phyloP scores from a whole-genome alignment of 2,329 filamentous ascomycete genomes.

The Botrytis hyacinthi region DNA sequence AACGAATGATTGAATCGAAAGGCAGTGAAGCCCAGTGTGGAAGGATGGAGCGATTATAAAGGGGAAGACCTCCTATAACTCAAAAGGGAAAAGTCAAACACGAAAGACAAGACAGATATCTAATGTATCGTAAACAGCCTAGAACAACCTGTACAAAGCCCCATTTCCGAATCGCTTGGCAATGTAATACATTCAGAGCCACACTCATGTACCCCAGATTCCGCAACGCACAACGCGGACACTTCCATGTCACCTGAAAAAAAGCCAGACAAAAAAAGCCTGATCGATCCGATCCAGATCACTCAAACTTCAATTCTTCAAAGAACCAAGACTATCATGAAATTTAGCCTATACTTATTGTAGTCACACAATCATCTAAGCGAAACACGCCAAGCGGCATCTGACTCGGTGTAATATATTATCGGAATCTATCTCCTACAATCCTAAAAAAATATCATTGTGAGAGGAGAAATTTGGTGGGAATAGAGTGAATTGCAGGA shows the following conservation, averaged over 20 bases:
- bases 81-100: accelerated
- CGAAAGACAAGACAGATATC: background rate
- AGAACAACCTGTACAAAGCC: background rate
- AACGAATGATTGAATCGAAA: background rate
- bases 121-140: background rate
- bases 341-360: background rate
- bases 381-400: constrained; percentile 4
- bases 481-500: background rate
- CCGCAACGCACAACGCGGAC: background rate
- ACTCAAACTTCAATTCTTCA: background rate
- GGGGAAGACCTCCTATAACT: too few species aligned
- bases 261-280: background rate
- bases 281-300: background rate
- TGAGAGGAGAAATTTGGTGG: background rate
- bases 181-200: background rate
- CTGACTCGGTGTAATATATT: background rate
- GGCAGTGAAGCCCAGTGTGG: background rate
- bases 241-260: background rate
- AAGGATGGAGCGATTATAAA: background rate
- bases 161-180: background rate
- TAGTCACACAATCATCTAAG: background rate
- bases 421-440: background rate
- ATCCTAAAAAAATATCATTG: background rate
- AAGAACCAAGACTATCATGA: background rate
- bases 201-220: background rate